A percentile compares a stretch with the other conserved stretches of the same genome.
These are phyloP conservation scores for Phytophthora meadii DNA, from an alignment of 352 stramenopile genomes.

Conservation along the genomic window DNA sequence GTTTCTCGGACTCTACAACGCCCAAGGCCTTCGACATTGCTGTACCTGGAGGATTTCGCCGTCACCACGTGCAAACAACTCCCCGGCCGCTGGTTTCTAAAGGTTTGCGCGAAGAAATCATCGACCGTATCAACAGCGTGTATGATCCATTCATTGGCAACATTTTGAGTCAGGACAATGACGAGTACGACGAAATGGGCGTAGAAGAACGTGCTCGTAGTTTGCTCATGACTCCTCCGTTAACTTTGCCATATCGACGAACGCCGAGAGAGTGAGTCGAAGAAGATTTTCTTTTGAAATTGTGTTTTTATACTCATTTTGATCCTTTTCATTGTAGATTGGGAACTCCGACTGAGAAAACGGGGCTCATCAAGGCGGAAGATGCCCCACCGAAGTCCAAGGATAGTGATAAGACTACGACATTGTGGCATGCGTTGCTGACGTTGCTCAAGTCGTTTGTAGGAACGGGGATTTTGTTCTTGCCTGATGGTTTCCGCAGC, in stretches of 20 bases:
- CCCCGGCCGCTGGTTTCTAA: slow-evolving; percentile 49
- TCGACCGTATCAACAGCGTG: slow-evolving; percentile 73
- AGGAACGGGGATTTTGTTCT: slow-evolving; percentile 80
- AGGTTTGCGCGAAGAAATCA: slow-evolving; percentile 71
- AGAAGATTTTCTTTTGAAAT: too few species aligned
- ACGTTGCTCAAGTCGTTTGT: slow-evolving; percentile 87
- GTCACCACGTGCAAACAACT: slow-evolving; percentile 67
- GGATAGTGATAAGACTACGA: slow-evolving; percentile 74
- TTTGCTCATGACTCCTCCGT: slow-evolving; percentile 72
- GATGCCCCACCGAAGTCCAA: slow-evolving; percentile 28
- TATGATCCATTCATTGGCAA: slow-evolving; percentile 87
- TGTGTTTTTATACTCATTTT: slow-evolving; percentile 1
- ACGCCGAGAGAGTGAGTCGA: slow-evolving; percentile 33
- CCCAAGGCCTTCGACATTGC: slow-evolving; percentile 70
- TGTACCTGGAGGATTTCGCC: slow-evolving; percentile 72
- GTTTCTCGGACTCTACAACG: slow-evolving; percentile 39
- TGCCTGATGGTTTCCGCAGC: slow-evolving; percentile 77
- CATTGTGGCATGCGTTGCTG: slow-evolving; percentile 78
- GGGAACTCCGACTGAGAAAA: slow-evolving; percentile 41
- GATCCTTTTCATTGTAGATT: slow-evolving; percentile 30
- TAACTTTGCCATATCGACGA: slow-evolving; percentile 41
- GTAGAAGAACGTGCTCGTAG: slow-evolving; percentile 69
- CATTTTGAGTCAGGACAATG: slow-evolving; percentile 85
- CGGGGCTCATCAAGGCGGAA: slow-evolving; percentile 32
- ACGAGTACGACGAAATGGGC: slow-evolving; percentile 78